Evolutionary conservation across 75 land plant genomes (phyloP).

Genomic region (Azolla pinnata): DNA sequence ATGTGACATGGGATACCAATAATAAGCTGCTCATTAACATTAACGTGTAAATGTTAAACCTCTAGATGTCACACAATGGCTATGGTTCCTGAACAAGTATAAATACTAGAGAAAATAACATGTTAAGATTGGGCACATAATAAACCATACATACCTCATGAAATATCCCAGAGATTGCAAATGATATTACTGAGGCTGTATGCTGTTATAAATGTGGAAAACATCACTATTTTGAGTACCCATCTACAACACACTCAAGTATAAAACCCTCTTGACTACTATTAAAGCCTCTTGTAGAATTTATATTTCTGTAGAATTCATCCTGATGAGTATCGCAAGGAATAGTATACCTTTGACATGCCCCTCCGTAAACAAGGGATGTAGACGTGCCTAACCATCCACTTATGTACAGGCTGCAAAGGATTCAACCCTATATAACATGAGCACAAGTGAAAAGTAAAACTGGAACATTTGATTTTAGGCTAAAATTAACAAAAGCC

Average conservation of each 20-base stretch:
- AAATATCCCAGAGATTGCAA: slow-evolving; percentile 68
- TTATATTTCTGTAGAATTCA: too few relatives aligned
- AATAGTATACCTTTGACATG: slow-evolving; percentile 51
- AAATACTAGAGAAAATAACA: neutral
- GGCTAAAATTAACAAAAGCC: too few relatives aligned
- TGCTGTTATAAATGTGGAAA: neutral
- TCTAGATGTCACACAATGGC: too few relatives aligned
- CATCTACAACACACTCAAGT: too few relatives aligned
- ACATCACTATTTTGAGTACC: too few relatives aligned
- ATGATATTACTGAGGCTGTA: slow-evolving; percentile 41
- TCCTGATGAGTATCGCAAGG: too few relatives aligned
- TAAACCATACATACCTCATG: slow-evolving; percentile 66
- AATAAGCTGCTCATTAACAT: slow-evolving; percentile 70
- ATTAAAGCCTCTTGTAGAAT: too few relatives aligned
- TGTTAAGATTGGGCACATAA: neutral
- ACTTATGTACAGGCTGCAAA: slow-evolving; percentile 91
- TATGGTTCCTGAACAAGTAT: neutral
- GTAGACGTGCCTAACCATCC: slow-evolving; percentile 97
- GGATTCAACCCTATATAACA: neutral
- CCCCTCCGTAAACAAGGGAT: slow-evolving; percentile 77
- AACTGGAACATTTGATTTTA: too few relatives aligned
- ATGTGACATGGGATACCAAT: slow-evolving; percentile 90
- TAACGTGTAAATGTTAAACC: too few relatives aligned
- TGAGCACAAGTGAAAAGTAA: neutral
- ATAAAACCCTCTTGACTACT: too few relatives aligned